Conservation (phyloP, 129 eudicot species). For the carrot (Daucus carota) region DNA sequence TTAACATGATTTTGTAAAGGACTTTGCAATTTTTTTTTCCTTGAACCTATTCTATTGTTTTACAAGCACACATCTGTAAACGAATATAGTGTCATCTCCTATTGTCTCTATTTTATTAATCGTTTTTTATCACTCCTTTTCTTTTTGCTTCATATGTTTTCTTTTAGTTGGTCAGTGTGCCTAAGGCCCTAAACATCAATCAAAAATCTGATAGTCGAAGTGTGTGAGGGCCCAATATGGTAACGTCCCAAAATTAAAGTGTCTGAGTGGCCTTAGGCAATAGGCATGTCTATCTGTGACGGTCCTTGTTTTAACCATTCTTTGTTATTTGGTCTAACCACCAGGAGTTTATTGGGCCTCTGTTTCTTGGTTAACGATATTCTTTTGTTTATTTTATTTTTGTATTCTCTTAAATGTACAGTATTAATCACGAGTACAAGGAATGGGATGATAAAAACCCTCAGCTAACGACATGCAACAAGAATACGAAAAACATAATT, state of each 20-base stretch:
- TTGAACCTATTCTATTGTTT: neutral
- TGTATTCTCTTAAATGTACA: conserved; percentile 22
- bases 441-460: conserved; percentile 94
- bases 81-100: no score
- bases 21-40: no score
- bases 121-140: no score
- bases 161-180: no score
- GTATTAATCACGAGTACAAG: conserved; percentile 84
- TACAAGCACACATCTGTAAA: neutral
- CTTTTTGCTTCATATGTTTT: no score
- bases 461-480: conserved; percentile 81
- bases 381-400: neutral
- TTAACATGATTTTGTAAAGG: neutral
- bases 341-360: neutral
- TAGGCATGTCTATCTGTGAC: neutral
- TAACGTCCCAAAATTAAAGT: neutral
- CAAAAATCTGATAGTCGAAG: no score
- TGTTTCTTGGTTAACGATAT: neutral
- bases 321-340: neutral
- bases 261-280: neutral
- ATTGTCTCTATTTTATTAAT: no score
- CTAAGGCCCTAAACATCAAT: no score
- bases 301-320: neutral
- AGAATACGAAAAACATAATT: conserved; percentile 64
- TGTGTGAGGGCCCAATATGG: no score